Conservation (phyloP, 2,329 filamentous ascomycete species). For the Neopestalotiopsis clavispora region DNA sequence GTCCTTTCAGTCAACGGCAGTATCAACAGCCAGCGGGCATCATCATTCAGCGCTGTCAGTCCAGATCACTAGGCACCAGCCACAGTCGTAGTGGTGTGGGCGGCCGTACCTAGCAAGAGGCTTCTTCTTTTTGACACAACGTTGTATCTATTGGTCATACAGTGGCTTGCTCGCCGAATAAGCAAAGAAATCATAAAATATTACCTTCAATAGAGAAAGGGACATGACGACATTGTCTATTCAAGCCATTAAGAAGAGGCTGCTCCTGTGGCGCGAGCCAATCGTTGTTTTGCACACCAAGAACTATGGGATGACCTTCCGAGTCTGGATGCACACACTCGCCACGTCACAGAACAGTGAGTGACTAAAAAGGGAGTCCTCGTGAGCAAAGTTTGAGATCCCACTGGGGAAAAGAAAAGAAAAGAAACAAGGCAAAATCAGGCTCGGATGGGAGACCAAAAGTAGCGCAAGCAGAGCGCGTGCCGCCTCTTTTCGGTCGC, state of each 20-base stretch:
- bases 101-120: neutral
- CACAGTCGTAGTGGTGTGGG: neutral
- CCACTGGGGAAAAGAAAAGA: neutral
- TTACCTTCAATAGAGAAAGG: neutral
- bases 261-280: constrained; percentile 6
- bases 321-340: constrained; percentile 11
- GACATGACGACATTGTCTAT: neutral
- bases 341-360: constrained; percentile 6
- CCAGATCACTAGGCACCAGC: neutral
- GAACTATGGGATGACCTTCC: constrained; percentile 1
- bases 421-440: neutral
- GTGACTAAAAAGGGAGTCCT: neutral
- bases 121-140: neutral
- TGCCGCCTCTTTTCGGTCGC: neutral
- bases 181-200: neutral
- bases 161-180: neutral
- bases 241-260: neutral
- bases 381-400: neutral
- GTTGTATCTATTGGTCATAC: neutral
- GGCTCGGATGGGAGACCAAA: neutral
- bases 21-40: no score
- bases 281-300: neutral
- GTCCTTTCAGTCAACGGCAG: no score
- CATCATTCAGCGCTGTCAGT: no score
- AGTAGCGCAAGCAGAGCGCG: no score